phyloP scores from a whole-genome alignment of 768 basidiomycete species.

The Leccinum variicolor region DNA sequence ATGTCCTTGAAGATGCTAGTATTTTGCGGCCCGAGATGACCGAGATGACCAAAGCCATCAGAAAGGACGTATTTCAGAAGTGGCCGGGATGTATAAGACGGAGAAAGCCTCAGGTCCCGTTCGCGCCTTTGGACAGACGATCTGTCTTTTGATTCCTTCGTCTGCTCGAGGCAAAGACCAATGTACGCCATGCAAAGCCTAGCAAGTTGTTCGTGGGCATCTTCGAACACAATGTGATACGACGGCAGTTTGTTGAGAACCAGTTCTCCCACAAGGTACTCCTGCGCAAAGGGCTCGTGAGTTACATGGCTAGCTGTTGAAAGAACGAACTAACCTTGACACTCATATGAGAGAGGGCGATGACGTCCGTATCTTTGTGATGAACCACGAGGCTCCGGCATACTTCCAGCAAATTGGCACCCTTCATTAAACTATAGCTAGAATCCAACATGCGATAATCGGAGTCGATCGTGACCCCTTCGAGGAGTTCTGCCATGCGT shows the following conservation, averaged over 20 bases:
- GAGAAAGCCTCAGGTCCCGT: neutral
- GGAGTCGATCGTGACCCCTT: slow-evolving; percentile 4
- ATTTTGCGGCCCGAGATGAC: neutral
- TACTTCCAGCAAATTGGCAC: neutral
- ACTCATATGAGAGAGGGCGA: slow-evolving; percentile 15
- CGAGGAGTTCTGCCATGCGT: slow-evolving; percentile 5
- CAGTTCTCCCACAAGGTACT: slow-evolving; percentile 12
- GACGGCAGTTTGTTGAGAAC: neutral
- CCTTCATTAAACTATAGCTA: neutral
- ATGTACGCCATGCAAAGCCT: slow-evolving; percentile 12
- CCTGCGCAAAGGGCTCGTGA: neutral
- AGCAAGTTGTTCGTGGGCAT: slow-evolving; percentile 4
- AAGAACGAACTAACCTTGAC: slow-evolving; percentile 7
- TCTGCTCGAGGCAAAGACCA: slow-evolving; percentile 4
- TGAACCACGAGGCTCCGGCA: slow-evolving; percentile 9
- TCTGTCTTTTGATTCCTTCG: neutral
- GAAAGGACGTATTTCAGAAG: slow-evolving; percentile 13
- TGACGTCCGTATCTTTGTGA: slow-evolving; percentile 5
- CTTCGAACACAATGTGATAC: slow-evolving; percentile 8
- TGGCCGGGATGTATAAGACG: neutral
- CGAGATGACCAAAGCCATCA: slow-evolving; percentile 6
- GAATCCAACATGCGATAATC: slow-evolving; percentile 2
- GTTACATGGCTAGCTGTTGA: neutral
- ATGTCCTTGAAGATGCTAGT: slow-evolving; percentile 1
- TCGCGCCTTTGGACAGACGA: neutral